Evolutionary conservation across 768 basidiomycete genomes (phyloP).

Genomic region (Vararia minispora): DNA sequence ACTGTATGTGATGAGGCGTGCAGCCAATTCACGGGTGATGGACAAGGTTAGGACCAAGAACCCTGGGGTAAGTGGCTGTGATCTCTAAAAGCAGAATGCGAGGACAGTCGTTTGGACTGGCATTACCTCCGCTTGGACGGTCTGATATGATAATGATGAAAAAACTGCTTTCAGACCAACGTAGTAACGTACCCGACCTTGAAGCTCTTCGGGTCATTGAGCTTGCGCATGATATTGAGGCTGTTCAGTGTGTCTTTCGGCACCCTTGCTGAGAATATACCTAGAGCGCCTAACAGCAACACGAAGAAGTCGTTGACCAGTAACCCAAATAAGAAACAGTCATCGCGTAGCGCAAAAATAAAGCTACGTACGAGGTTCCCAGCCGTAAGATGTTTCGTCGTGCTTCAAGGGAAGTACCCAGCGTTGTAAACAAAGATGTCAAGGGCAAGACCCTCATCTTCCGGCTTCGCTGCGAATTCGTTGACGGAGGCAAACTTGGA

Average conservation of each 20-base stretch:
- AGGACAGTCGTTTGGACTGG: not conserved
- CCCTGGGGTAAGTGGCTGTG: not conserved
- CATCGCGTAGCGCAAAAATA: too few relatives aligned
- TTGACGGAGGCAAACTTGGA: too few relatives aligned
- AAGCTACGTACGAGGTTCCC: too few relatives aligned
- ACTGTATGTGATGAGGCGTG: not conserved
- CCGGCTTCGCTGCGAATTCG: too few relatives aligned
- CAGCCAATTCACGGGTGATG: conserved; percentile 1
- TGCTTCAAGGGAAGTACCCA: too few relatives aligned
- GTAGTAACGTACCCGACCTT: too few relatives aligned
- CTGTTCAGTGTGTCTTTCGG: not conserved
- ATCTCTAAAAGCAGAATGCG: too few relatives aligned
- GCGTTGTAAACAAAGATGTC: too few relatives aligned
- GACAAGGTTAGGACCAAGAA: not conserved
- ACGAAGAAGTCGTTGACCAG: conserved; percentile 37
- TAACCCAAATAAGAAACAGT: too few relatives aligned
- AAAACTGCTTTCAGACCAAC: not conserved
- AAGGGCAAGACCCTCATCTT: too few relatives aligned
- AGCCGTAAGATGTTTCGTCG: too few relatives aligned
- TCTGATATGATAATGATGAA: not conserved
- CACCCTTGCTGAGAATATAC: conserved; percentile 16
- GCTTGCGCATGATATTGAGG: conserved; percentile 1
- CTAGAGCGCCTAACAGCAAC: conserved; percentile 26
- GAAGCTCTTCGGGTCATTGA: not conserved
- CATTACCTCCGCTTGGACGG: too few relatives aligned